A percentile compares a stretch with the other conserved stretches of the same genome.
These are phyloP conservation scores for Saraca asoca DNA, from an alignment of 331 rosid genomes.

Conservation along the genomic window DNA sequence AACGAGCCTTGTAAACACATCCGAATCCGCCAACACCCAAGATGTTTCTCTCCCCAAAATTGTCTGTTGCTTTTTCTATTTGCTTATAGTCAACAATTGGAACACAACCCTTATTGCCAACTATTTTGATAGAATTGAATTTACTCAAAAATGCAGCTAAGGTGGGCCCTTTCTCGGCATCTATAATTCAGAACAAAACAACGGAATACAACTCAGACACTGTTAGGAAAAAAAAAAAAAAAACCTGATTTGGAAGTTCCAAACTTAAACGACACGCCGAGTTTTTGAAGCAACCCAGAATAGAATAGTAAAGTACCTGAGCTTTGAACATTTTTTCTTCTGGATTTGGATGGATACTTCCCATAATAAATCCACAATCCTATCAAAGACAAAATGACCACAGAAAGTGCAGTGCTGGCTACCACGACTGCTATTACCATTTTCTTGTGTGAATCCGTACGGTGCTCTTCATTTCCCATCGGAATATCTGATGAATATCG, in stretches of 20 bases:
- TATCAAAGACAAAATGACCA: slow-evolving; percentile 40
- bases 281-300: background rate
- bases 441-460: slow-evolving; percentile 59
- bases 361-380: slow-evolving; percentile 62
- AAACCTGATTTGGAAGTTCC: too few species aligned
- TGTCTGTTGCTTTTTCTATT: slow-evolving; percentile 64
- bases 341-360: slow-evolving; percentile 45
- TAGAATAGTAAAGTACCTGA: slow-evolving; percentile 51
- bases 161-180: slow-evolving; percentile 67
- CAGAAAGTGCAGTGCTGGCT: slow-evolving; percentile 45
- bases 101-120: slow-evolving; percentile 64
- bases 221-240: too few species aligned
- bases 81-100: slow-evolving; percentile 69
- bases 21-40: slow-evolving; percentile 95
- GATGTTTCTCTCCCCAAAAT: slow-evolving; percentile 66
- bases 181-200: slow-evolving; percentile 46
- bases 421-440: slow-evolving; percentile 50
- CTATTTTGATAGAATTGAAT: slow-evolving; percentile 54
- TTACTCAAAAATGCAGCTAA: slow-evolving; percentile 54
- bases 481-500: slow-evolving; percentile 3
- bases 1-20: slow-evolving; percentile 79
- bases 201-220: slow-evolving; percentile 30
- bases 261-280: too few species aligned
- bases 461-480: slow-evolving; percentile 42
- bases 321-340: slow-evolving; percentile 45